phyloP scores from a whole-genome alignment of 768 basidiomycete species.

The Macrocybe gigantea region DNA sequence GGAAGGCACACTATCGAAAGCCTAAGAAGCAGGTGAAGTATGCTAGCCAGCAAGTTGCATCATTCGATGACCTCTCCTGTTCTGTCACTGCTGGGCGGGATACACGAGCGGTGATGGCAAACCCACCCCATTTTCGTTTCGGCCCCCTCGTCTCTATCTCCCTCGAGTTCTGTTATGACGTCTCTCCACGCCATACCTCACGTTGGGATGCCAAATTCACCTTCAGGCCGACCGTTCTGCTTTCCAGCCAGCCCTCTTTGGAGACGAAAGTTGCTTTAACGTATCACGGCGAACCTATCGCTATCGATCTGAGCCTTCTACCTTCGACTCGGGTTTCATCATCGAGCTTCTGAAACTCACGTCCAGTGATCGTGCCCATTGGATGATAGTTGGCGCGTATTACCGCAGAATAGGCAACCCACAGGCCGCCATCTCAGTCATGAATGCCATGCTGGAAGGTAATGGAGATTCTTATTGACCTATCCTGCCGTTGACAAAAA shows the following conservation, averaged over 20 bases:
- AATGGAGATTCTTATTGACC: constrained; percentile 4
- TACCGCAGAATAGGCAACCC: constrained; percentile 46
- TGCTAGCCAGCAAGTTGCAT: no score
- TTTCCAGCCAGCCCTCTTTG: neutral
- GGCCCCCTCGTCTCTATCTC: no score
- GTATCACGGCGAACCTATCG: constrained; percentile 33
- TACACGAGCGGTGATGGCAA: no score
- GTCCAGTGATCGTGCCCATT: constrained; percentile 42
- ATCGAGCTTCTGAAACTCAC: constrained; percentile 41
- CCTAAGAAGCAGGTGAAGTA: no score
- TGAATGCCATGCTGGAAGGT: constrained; percentile 46
- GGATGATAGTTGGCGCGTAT: constrained; percentile 49
- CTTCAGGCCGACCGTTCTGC: neutral
- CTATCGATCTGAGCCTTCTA: constrained; percentile 36
- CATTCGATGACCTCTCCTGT: no score
- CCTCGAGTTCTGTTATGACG: no score
- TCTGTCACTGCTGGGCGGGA: no score
- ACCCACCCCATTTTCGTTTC: no score
- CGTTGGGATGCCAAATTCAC: neutral
- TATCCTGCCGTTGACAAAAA: constrained; percentile 2
- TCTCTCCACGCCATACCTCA: neutral
- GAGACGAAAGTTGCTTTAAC: constrained; percentile 20
- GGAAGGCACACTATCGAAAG: no score
- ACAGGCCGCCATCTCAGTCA: constrained; percentile 36
- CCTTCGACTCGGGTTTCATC: constrained; percentile 36